phyloP scores from a whole-genome alignment of 768 basidiomycete genomes.

The Termitomyces heimii region DNA sequence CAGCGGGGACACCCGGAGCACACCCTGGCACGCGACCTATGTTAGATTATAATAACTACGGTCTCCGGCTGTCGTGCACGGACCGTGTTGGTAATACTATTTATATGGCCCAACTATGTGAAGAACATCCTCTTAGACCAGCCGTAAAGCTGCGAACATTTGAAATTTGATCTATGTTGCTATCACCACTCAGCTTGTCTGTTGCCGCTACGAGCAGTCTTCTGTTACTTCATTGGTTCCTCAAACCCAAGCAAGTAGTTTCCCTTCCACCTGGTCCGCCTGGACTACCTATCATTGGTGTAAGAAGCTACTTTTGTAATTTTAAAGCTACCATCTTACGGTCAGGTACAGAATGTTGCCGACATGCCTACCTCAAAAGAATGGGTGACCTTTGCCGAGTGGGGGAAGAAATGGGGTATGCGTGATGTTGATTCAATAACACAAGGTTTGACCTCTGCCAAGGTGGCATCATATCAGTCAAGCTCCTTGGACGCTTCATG shows the following conservation, averaged over 20 bases:
- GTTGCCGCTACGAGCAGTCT: not conserved
- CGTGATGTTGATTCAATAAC: not conserved
- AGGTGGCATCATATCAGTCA: slow-evolving; percentile 35
- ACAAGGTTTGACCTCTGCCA: not conserved
- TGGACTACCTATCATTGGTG: slow-evolving; percentile 20
- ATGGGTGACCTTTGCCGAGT: slow-evolving; percentile 45
- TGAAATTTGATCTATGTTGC: not conserved
- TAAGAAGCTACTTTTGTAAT: not conserved
- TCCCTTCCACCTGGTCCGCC: slow-evolving; percentile 35
- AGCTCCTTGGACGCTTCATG: slow-evolving; percentile 37
- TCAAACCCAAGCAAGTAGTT: slow-evolving; percentile 14
- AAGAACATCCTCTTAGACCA: not conserved
- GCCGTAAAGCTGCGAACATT: not conserved
- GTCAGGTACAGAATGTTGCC: slow-evolving; percentile 32
- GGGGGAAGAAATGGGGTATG: slow-evolving; percentile 49
- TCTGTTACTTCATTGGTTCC: slow-evolving; percentile 11
- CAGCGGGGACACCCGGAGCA: too few species aligned
- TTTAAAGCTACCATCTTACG: not conserved
- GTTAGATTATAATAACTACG: too few species aligned
- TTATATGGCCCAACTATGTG: too few species aligned
- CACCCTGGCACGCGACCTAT: too few species aligned
- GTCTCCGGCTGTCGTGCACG: too few species aligned
- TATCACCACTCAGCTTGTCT: not conserved
- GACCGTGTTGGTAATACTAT: too few species aligned
- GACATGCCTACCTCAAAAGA: slow-evolving; percentile 38